Evolutionary conservation across 305 asterid genomes (phyloP).

Genomic region (Petunia hybrid): DNA sequence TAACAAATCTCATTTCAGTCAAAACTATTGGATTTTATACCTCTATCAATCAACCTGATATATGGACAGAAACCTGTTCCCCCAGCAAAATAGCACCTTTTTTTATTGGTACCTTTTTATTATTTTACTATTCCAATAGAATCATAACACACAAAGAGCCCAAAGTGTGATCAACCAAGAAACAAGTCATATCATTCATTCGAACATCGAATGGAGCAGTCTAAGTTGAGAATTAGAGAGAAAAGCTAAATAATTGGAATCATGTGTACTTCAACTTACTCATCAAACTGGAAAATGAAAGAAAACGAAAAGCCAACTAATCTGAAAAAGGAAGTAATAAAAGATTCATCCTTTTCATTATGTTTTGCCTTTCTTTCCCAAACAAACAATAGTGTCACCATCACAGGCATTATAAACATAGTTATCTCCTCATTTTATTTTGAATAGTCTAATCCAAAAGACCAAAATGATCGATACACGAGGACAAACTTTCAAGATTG

Average conservation of each 20-base stretch:
- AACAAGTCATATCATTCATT: neutral
- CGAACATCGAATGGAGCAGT: neutral
- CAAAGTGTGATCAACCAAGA: constrained; percentile 4
- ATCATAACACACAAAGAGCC: neutral
- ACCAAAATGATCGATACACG: constrained; percentile 2
- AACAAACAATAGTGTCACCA: neutral
- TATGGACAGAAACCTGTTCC: neutral
- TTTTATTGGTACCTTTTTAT: neutral
- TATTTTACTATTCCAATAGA: neutral
- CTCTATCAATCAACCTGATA: neutral
- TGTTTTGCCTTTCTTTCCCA: neutral
- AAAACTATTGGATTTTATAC: neutral
- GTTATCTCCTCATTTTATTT: neutral
- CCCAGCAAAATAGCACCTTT: constrained; percentile 12
- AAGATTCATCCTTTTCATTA: too few species aligned
- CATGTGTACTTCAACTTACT: constrained; percentile 6
- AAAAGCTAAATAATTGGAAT: constrained; percentile 17
- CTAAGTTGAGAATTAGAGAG: neutral
- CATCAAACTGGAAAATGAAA: neutral
- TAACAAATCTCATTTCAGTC: neutral
- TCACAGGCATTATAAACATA: constrained; percentile 1
- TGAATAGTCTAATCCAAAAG: neutral
- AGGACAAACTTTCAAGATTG: neutral
- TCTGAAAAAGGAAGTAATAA: too few species aligned
- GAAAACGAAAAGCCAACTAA: neutral